Conservation (phyloP, 1,284 basidiomycete genomes). For the Naganishia albida region DNA sequence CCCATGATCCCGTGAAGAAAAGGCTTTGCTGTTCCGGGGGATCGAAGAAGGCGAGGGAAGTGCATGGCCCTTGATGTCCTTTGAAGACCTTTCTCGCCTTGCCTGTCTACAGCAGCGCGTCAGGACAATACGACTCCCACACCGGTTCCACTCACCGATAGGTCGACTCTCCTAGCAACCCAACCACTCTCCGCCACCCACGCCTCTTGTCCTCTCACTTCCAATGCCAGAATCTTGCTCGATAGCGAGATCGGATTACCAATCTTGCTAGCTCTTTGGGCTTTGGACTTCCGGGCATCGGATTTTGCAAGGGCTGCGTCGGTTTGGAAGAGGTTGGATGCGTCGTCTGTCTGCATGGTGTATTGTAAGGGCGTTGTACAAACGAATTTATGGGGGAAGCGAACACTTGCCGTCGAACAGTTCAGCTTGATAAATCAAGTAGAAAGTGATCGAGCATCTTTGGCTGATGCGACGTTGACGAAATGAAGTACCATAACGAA, state of each 20-base stretch:
- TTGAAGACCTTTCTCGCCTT: constrained; percentile 71
- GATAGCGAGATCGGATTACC: constrained; percentile 74
- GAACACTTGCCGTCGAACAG: too few species aligned
- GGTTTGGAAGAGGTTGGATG: constrained; percentile 63
- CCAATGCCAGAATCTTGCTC: constrained; percentile 72
- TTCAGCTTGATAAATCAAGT: background rate
- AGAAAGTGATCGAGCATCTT: constrained; percentile 11
- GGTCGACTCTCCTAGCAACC: constrained; percentile 61
- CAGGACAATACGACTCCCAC: background rate
- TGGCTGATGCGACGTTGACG: background rate
- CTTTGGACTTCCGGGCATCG: constrained; percentile 67
- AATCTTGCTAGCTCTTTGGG: constrained; percentile 67
- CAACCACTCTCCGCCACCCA: constrained; percentile 87
- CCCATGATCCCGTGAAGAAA: constrained; percentile 86
- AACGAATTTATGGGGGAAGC: background rate
- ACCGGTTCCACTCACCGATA: constrained; percentile 14
- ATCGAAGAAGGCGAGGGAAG: constrained; percentile 67
- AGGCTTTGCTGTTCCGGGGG: constrained; percentile 32
- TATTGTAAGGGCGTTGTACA: background rate
- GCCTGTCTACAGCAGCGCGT: constrained; percentile 63
- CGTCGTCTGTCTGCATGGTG: constrained; percentile 56
- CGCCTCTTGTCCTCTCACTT: constrained; percentile 64
- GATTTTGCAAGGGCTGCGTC: constrained; percentile 72
- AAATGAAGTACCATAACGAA: background rate
- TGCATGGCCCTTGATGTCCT: constrained; percentile 84